Evolutionary conservation across 2,329 filamentous ascomycete species (phyloP).

Genomic region (Fusarium sp.): DNA sequence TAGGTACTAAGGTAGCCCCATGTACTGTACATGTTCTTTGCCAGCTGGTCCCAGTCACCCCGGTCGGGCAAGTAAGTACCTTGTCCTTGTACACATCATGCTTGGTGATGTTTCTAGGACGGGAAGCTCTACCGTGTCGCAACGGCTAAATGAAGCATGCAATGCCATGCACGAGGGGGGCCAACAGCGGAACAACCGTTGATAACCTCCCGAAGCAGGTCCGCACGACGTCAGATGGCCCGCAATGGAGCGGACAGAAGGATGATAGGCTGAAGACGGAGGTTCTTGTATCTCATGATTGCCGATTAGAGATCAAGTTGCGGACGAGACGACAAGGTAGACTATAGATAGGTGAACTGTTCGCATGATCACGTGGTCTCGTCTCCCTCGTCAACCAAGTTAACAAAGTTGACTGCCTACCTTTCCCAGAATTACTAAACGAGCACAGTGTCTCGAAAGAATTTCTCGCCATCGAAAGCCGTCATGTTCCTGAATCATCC

Average conservation of each 20-base stretch:
- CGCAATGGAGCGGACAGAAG: background rate
- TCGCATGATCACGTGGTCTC: constrained; percentile 13
- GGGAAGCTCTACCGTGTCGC: constrained; percentile 13
- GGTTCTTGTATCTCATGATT: background rate
- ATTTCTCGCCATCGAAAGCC: background rate
- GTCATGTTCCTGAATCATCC: constrained; percentile 6
- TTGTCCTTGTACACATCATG: background rate
- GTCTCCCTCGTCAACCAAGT: background rate
- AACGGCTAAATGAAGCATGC: constrained; percentile 12
- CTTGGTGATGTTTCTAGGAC: background rate
- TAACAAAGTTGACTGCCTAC: background rate
- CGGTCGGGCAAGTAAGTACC: background rate
- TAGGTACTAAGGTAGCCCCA: background rate
- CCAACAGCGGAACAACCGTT: constrained; percentile 15
- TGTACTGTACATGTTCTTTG: background rate
- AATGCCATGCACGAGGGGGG: constrained; percentile 1
- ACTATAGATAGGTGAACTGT: background rate
- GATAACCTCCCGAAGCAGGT: constrained; percentile 16
- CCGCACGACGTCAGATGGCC: constrained; percentile 1
- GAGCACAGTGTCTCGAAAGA: constrained; percentile 21
- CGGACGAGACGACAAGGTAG: background rate
- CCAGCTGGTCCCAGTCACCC: background rate
- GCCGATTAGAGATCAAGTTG: constrained; percentile 14
- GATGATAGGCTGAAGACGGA: background rate
- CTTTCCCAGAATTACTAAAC: constrained; percentile 13